Evolutionary conservation across 768 basidiomycete genomes (phyloP).

Genomic region (Paxillus ammoniavirescens): DNA sequence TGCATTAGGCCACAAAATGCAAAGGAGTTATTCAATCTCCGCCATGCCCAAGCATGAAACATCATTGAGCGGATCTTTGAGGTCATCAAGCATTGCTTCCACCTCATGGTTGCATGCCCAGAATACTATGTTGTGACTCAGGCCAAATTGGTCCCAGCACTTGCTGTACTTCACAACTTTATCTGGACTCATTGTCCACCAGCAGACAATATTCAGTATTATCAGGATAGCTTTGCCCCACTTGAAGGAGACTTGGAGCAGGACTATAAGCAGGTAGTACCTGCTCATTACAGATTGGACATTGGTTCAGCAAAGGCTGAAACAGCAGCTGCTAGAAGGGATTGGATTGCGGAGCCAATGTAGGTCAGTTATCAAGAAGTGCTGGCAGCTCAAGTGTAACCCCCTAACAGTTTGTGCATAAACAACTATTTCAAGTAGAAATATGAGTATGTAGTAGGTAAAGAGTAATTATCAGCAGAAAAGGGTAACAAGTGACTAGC

Average conservation of each 20-base stretch:
- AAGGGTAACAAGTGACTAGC: too few species aligned
- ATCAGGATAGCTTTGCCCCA: background rate
- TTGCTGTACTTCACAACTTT: slow-evolving; percentile 1
- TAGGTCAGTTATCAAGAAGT: slow-evolving; percentile 1
- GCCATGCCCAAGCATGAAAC: slow-evolving; percentile 19
- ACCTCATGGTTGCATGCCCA: slow-evolving; percentile 6
- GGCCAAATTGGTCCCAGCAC: background rate
- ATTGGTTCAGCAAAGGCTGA: background rate
- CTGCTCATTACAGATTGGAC: background rate
- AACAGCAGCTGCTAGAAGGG: background rate
- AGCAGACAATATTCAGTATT: background rate
- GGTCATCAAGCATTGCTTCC: slow-evolving; percentile 19
- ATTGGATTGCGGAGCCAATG: slow-evolving; percentile 2
- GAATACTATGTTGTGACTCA: slow-evolving; percentile 11
- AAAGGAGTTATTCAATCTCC: slow-evolving; percentile 23
- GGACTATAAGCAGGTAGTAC: too few species aligned
- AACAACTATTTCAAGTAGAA: too few species aligned
- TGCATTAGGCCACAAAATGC: slow-evolving; percentile 11
- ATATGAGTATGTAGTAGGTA: too few species aligned
- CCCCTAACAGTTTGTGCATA: too few species aligned
- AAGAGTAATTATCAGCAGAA: too few species aligned
- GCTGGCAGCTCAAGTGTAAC: too few species aligned
- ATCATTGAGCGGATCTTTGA: slow-evolving; percentile 22
- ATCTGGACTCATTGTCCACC: background rate
- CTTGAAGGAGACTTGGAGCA: too few species aligned